These are phyloP conservation scores for Trichoderma semiorbis DNA, from an alignment of 2,329 filamentous ascomycete genomes.

Conservation along the genomic window DNA sequence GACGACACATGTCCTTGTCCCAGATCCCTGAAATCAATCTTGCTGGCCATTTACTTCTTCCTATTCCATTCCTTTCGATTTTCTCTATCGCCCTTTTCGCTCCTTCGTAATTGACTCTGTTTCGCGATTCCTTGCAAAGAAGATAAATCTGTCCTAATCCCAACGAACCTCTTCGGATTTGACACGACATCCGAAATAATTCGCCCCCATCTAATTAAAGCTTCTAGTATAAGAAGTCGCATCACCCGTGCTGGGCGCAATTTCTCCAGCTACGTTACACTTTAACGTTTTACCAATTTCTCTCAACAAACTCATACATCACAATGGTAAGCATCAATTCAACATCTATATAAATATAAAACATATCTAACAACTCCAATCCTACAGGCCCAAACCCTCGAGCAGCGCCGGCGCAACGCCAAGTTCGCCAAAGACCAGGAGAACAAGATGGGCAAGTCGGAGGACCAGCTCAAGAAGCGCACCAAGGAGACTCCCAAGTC, in stretches of 20 bases:
- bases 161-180: neutral
- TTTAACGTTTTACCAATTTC: neutral
- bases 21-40: conserved; percentile 21
- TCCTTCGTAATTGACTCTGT: neutral
- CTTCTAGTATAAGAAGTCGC: neutral
- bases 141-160: conserved; percentile 26
- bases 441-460: conserved; percentile 71
- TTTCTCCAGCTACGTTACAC: neutral
- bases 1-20: conserved; percentile 33
- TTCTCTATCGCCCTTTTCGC: neutral
- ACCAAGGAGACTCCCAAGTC: conserved; percentile 55
- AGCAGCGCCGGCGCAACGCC: conserved; percentile 77
- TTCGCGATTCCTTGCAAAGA: neutral
- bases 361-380: neutral
- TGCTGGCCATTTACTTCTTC: neutral
- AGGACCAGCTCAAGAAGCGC: conserved; percentile 59
- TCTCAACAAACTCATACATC: neutral
- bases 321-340: conserved; percentile 8
- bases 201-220: neutral
- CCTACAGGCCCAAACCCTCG: conserved; percentile 72
- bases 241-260: neutral
- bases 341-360: neutral
- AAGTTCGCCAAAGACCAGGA: conserved; percentile 74
- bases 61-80: neutral
- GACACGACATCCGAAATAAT: conserved; percentile 2